Percentiles rank a stretch among this genome's conserved stretches.
phyloP scores from a whole-genome alignment of 2,329 filamentous ascomycete species.

The Neofusicoccum sp. region DNA sequence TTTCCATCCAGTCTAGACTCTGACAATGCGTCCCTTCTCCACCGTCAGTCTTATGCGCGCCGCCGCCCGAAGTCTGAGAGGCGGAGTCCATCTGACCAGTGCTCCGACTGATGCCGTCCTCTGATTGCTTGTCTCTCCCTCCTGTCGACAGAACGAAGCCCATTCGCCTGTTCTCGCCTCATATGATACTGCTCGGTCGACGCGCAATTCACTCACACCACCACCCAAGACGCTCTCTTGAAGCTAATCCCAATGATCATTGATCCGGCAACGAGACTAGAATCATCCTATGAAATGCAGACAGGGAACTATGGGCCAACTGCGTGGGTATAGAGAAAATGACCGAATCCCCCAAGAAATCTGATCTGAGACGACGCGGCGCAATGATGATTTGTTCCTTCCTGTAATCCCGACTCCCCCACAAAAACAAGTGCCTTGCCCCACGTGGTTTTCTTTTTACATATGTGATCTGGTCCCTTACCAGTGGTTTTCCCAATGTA shows the following conservation, averaged over 20 bases:
- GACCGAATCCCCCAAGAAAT: conserved; percentile 7
- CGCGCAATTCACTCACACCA: not conserved
- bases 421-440: not conserved
- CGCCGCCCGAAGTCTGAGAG: too few species aligned
- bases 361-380: not conserved
- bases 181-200: too few species aligned
- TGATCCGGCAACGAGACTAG: not conserved
- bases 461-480: not conserved
- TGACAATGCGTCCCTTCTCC: too few species aligned
- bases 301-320: not conserved
- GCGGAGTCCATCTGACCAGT: too few species aligned
- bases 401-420: not conserved
- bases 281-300: not conserved
- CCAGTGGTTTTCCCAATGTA: not conserved
- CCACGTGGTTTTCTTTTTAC: not conserved
- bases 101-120: too few species aligned
- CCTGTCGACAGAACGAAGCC: too few species aligned
- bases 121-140: too few species aligned
- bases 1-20: too few species aligned
- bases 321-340: conserved; percentile 11
- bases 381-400: not conserved
- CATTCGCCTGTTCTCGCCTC: too few species aligned
- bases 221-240: not conserved
- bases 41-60: too few species aligned
- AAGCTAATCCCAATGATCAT: not conserved